Percentiles rank a stretch among this genome's conserved stretches.
These are phyloP conservation scores for Anisodus acutangulus DNA, from an alignment of 257 asterid species.

Conservation along the genomic window DNA sequence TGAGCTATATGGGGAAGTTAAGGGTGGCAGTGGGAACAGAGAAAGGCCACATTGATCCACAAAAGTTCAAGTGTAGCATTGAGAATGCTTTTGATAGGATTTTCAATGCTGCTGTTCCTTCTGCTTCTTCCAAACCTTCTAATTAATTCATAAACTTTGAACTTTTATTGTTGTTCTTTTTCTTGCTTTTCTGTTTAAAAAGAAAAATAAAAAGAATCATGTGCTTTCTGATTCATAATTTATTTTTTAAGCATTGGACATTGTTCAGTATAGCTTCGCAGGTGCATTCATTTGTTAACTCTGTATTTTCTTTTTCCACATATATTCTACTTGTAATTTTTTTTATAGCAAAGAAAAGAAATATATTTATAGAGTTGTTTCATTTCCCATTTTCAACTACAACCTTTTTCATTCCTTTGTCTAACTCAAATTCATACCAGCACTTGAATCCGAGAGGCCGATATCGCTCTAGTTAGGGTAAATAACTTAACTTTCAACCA, in stretches of 20 bases:
- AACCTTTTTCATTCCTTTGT: not conserved
- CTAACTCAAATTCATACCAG: not conserved
- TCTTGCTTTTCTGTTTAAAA: not conserved
- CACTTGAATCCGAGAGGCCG: no score
- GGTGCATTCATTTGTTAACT: not conserved
- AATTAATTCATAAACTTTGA: not conserved
- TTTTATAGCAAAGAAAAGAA: not conserved
- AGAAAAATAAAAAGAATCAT: not conserved
- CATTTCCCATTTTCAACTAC: not conserved
- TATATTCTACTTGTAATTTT: not conserved
- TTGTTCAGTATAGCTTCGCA: not conserved
- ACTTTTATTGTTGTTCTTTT: not conserved
- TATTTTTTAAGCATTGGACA: not conserved
- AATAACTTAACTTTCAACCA: no score
- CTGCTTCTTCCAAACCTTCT: slow-evolving; percentile 22
- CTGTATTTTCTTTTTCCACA: not conserved
- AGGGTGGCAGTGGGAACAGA: slow-evolving; percentile 74
- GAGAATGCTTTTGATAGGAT: slow-evolving; percentile 59
- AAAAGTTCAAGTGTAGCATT: slow-evolving; percentile 53
- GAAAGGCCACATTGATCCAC: slow-evolving; percentile 60
- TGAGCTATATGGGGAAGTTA: slow-evolving; percentile 72
- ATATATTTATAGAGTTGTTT: not conserved
- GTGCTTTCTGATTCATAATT: not conserved
- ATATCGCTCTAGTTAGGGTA: no score
- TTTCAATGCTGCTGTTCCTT: slow-evolving; percentile 49